A percentile compares a stretch with the other conserved stretches of the same genome.
phyloP scores from a whole-genome alignment of 2,329 filamentous ascomycete genomes.

The Cordyceps tenuipes region DNA sequence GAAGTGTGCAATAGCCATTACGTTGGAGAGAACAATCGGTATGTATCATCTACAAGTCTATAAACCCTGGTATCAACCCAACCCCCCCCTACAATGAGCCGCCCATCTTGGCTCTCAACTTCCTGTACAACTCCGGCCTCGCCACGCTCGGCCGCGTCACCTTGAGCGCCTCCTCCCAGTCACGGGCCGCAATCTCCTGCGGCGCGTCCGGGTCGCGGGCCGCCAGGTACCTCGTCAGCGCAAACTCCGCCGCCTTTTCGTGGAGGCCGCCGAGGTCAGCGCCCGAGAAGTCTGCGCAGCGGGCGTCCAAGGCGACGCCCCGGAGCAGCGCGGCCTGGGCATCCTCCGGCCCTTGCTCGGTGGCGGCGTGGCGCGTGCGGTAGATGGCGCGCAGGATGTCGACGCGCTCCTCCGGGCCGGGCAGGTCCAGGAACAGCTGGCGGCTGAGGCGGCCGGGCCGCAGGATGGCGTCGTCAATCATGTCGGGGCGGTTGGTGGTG shows the following conservation, averaged over 20 bases:
- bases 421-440: slow-evolving; percentile 82
- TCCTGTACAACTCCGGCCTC: slow-evolving; percentile 36
- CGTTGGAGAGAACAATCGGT: background rate
- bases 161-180: slow-evolving; percentile 46
- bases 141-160: slow-evolving; percentile 43
- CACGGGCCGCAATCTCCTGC: slow-evolving; percentile 26
- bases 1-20: background rate
- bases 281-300: slow-evolving; percentile 71
- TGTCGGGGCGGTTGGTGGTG: slow-evolving; percentile 90
- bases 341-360: no score
- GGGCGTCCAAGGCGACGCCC: slow-evolving; percentile 53
- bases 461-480: slow-evolving; percentile 93
- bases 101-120: slow-evolving; percentile 24
- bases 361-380: slow-evolving; percentile 30
- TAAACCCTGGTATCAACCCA: background rate
- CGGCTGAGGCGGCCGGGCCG: slow-evolving; percentile 84
- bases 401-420: slow-evolving; percentile 67
- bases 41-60: background rate
- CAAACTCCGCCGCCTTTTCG: slow-evolving; percentile 42
- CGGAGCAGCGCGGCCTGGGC: slow-evolving; percentile 44
- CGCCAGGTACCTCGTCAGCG: slow-evolving; percentile 33
- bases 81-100: background rate
- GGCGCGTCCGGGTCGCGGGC: slow-evolving; percentile 16
- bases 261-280: slow-evolving; percentile 47
- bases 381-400: slow-evolving; percentile 73